Percentiles rank a stretch among this genome's conserved stretches.
phyloP scores from a whole-genome alignment of 1,284 basidiomycete genomes.

The Ustilago cynodontis region DNA sequence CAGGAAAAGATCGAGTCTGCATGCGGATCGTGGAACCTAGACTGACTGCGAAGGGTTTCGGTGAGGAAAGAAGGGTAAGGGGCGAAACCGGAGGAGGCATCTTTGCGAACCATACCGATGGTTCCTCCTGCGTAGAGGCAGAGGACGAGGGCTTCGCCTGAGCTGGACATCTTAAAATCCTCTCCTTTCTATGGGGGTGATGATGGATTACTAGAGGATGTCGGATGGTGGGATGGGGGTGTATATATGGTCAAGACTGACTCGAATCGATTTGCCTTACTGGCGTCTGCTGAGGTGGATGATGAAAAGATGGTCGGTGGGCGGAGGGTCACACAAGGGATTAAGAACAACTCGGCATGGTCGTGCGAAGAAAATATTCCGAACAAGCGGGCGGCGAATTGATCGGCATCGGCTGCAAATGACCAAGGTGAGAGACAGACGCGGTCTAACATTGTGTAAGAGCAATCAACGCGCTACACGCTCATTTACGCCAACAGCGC shows the following conservation, averaged over 20 bases:
- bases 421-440: background rate
- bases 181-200: background rate
- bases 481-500: slow-evolving; percentile 24
- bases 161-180: slow-evolving; percentile 27
- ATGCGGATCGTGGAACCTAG: slow-evolving; percentile 83
- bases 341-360: slow-evolving; percentile 6
- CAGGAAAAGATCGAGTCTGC: slow-evolving; percentile 64
- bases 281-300: background rate
- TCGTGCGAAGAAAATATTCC: slow-evolving; percentile 3
- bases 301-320: background rate
- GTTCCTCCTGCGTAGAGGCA: slow-evolving; percentile 87
- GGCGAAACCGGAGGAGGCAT: slow-evolving; percentile 77
- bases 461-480: slow-evolving; percentile 18
- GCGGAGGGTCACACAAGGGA: too few relatives aligned
- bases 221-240: background rate
- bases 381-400: slow-evolving; percentile 16
- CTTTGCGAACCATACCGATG: slow-evolving; percentile 73
- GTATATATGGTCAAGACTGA: slow-evolving; percentile 6
- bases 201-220: background rate
- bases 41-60: slow-evolving; percentile 82
- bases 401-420: background rate
- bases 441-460: slow-evolving; percentile 3
- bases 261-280: too few relatives aligned
- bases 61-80: slow-evolving; percentile 85
- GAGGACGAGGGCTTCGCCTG: slow-evolving; percentile 75